phyloP scores from a whole-genome alignment of 306 rosid species.

The Cucurbita moschata region DNA sequence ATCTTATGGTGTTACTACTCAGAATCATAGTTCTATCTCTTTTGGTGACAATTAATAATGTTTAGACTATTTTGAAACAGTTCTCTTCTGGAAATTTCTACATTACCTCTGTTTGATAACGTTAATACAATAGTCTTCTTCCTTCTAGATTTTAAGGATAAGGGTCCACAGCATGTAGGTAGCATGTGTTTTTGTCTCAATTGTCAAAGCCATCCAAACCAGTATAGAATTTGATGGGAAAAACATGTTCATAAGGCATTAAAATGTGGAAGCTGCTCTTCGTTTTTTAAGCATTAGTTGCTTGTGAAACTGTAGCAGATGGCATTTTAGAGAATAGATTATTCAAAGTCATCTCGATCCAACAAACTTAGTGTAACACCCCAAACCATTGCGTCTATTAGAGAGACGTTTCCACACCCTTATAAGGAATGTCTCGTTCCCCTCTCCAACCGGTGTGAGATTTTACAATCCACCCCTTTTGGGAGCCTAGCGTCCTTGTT shows the following conservation, averaged over 20 bases:
- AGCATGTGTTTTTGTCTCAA: slow-evolving; percentile 23
- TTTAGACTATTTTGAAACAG: not conserved
- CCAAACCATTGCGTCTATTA: too few relatives aligned
- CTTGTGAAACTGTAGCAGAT: not conserved
- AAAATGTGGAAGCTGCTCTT: not conserved
- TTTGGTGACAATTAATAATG: not conserved
- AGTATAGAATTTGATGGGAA: not conserved
- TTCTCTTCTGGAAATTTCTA: not conserved
- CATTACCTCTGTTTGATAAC: not conserved
- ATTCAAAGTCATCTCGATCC: not conserved
- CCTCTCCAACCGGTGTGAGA: too few relatives aligned
- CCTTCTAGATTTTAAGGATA: not conserved
- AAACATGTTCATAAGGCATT: not conserved
- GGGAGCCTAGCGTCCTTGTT: too few relatives aligned
- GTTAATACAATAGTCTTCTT: not conserved
- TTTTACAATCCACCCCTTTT: too few relatives aligned
- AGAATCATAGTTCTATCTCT: not conserved
- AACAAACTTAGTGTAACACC: not conserved
- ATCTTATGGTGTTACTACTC: not conserved
- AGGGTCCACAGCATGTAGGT: slow-evolving; percentile 9
- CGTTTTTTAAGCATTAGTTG: not conserved
- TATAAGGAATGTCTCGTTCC: too few relatives aligned
- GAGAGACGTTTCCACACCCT: too few relatives aligned
- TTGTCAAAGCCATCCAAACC: slow-evolving; percentile 8
- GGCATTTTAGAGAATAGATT: not conserved